Evolutionary conservation across 2,329 filamentous ascomycete genomes (phyloP).

Genomic region (Monosporascus ibericus): DNA sequence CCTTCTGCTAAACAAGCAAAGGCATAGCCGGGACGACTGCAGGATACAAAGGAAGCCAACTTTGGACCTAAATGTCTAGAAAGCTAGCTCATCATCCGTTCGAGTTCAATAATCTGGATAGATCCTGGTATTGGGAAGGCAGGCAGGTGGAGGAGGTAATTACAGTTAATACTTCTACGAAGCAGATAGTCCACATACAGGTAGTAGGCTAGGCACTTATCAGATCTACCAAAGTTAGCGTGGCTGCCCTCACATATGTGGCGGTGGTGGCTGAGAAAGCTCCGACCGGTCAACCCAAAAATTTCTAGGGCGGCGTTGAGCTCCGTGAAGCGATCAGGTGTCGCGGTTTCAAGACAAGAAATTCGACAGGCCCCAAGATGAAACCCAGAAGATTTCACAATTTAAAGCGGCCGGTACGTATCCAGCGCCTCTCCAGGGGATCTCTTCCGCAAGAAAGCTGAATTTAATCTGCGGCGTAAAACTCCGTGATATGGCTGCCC

Average conservation of each 20-base stretch:
- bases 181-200: neutral
- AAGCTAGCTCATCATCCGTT: too few species aligned
- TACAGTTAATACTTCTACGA: neutral
- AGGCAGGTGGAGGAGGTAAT: neutral
- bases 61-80: too few species aligned
- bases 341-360: neutral
- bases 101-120: too few species aligned
- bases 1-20: too few species aligned
- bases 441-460: too few species aligned
- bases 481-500: neutral
- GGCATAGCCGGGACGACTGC: too few species aligned
- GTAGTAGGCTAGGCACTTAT: neutral
- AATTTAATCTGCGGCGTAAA: too few species aligned
- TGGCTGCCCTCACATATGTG: neutral
- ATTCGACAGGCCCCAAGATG: slow-evolving; percentile 30
- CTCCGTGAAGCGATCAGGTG: neutral
- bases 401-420: slow-evolving; percentile 58
- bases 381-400: slow-evolving; percentile 60
- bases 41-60: too few species aligned
- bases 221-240: neutral
- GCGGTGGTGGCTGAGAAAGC: neutral
- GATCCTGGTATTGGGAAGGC: neutral
- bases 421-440: neutral
- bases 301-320: neutral
- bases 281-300: neutral